Evolutionary conservation across 768 basidiomycete species (phyloP).

Genomic region (Strobilomyces confusus): DNA sequence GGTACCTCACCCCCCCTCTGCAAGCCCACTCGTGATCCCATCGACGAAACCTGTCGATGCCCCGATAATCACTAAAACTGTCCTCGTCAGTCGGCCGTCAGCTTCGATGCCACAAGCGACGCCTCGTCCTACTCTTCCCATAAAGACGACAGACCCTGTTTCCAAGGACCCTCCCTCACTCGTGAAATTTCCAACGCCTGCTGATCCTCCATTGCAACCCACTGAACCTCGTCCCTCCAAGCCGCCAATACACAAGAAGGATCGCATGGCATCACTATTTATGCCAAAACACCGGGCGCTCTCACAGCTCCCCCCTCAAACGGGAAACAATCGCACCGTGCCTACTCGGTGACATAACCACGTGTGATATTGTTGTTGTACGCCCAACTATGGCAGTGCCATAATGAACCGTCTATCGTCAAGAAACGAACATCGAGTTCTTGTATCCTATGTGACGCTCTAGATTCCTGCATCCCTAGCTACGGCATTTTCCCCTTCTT

Average conservation of each 20-base stretch:
- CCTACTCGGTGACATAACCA: conserved; percentile 19
- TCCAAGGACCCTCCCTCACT: conserved; percentile 26
- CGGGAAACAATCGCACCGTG: conserved; percentile 17
- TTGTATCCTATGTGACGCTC: conserved; percentile 15
- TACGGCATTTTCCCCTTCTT: not conserved
- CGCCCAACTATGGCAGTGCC: not conserved
- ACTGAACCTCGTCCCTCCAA: conserved; percentile 34
- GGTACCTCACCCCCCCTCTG: conserved; percentile 35
- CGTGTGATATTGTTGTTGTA: not conserved
- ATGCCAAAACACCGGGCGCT: conserved; percentile 72
- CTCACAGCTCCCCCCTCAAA: conserved; percentile 46
- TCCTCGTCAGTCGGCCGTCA: conserved; percentile 37
- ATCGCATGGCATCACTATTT: conserved; percentile 59
- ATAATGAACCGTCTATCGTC: conserved; percentile 7
- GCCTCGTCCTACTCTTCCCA: conserved; percentile 34
- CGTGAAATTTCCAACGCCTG: conserved; percentile 8
- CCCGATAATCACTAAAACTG: conserved; percentile 52
- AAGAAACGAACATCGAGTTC: not conserved
- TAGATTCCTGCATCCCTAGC: conserved; percentile 10
- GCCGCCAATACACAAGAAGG: conserved; percentile 47
- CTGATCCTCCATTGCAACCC: conserved; percentile 15
- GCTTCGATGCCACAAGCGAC: conserved; percentile 8
- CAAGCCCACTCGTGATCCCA: conserved; percentile 34
- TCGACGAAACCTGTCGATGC: conserved; percentile 28
- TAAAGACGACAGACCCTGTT: conserved; percentile 6